Percentiles rank a stretch among this genome's conserved stretches.
phyloP scores from a whole-genome alignment of 306 rosid genomes.

The Cucumis sativus region Cucumber_9930_V3 NC_026656.2:4539001-4539500 shows the following conservation, averaged over 20 bases:
- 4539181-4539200: neutral
- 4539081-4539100: neutral
- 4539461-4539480: slow-evolving; percentile 73
- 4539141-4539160: neutral
- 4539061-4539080: neutral
- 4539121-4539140: neutral
- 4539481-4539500: slow-evolving; percentile 48
- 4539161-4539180: neutral
- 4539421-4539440: slow-evolving; percentile 15
- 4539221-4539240: neutral
- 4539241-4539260: neutral
- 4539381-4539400: neutral
- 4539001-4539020: neutral
- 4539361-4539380: neutral
- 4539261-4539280: neutral
- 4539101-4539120: neutral
- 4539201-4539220: neutral
- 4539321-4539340: neutral
- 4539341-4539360: neutral
- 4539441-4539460: slow-evolving; percentile 96
- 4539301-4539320: neutral
- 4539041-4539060: neutral
- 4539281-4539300: neutral
- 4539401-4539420: neutral
- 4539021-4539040: neutral